phyloP scores from a whole-genome alignment of 2,329 filamentous ascomycete genomes.

The Colletotrichum kahawae region DNA sequence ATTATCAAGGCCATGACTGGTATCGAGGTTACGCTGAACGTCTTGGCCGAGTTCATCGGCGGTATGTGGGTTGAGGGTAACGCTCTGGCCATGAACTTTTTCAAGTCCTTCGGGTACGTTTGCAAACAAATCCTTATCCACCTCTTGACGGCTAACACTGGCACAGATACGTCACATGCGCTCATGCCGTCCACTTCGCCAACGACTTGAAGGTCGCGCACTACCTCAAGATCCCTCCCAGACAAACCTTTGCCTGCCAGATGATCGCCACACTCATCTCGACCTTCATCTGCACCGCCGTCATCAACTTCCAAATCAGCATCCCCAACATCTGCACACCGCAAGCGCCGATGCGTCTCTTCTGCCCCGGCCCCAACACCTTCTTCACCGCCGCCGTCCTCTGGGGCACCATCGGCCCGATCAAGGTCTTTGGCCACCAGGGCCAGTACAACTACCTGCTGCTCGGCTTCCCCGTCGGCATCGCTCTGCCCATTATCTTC shows the following conservation, averaged over 20 bases:
- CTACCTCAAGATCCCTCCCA: slow-evolving; percentile 67
- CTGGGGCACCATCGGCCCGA: slow-evolving; percentile 59
- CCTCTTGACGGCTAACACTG: neutral
- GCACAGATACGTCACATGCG: slow-evolving; percentile 46
- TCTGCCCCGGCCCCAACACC: slow-evolving; percentile 57
- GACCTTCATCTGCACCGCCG: slow-evolving; percentile 54
- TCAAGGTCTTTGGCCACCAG: slow-evolving; percentile 52
- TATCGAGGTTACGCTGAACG: slow-evolving; percentile 45
- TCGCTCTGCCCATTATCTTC: slow-evolving; percentile 48
- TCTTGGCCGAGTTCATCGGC: slow-evolving; percentile 54
- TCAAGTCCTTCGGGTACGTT: slow-evolving; percentile 39
- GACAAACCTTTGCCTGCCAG: slow-evolving; percentile 63
- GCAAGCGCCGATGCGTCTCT: slow-evolving; percentile 52
- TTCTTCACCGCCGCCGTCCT: slow-evolving; percentile 62
- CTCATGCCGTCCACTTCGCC: slow-evolving; percentile 56
- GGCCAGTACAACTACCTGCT: slow-evolving; percentile 54
- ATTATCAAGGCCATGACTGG: slow-evolving; percentile 50
- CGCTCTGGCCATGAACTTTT: slow-evolving; percentile 51
- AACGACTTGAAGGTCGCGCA: slow-evolving; percentile 55
- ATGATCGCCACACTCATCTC: slow-evolving; percentile 61
- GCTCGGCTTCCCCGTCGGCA: slow-evolving; percentile 55
- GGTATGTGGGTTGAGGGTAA: slow-evolving; percentile 47
- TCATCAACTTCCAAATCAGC: slow-evolving; percentile 50
- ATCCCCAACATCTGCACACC: slow-evolving; percentile 55
- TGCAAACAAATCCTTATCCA: neutral